A percentile compares a stretch with the other conserved stretches of the same genome.
Conservation (phyloP, 257 asterid genomes). For the Fraxinus anomala region DNA sequence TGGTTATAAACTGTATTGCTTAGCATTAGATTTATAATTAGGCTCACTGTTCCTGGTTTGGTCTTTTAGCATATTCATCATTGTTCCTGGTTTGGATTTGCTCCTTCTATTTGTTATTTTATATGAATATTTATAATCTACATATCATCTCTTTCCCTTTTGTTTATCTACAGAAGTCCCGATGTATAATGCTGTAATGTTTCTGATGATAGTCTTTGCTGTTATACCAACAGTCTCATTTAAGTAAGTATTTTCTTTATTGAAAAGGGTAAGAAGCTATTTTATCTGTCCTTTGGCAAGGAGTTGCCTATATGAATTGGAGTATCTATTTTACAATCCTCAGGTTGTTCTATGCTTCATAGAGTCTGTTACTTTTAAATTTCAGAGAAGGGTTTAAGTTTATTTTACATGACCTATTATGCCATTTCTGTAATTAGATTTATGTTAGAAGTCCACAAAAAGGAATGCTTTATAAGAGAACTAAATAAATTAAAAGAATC, state of each 20-base stretch:
- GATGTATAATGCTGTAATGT: slow-evolving; percentile 57
- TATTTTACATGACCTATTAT: background rate
- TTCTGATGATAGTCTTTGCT: slow-evolving; percentile 72
- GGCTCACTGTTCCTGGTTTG: slow-evolving; percentile 12
- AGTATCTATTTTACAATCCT: background rate
- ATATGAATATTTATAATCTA: slow-evolving; percentile 5
- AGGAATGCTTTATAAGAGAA: background rate
- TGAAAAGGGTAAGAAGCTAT: background rate
- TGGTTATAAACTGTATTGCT: background rate
- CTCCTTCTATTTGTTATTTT: slow-evolving; percentile 24
- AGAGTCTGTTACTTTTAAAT: slow-evolving; percentile 12
- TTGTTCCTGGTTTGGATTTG: slow-evolving; percentile 5
- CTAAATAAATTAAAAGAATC: background rate
- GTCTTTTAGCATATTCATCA: slow-evolving; percentile 12
- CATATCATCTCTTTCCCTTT: slow-evolving; percentile 13
- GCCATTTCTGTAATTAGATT: background rate
- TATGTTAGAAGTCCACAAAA: background rate
- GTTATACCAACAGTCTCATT: slow-evolving; percentile 78
- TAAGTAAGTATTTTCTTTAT: slow-evolving; percentile 61
- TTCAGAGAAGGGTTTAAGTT: background rate
- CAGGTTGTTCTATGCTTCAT: slow-evolving; percentile 14
- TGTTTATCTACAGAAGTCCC: slow-evolving; percentile 57
- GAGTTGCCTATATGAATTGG: background rate
- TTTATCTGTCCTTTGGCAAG: slow-evolving; percentile 15
- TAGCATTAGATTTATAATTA: background rate